Evolutionary conservation across 2,329 filamentous ascomycete species (phyloP), one percentile per base, ranked within the genome.

Genomic region (Helminthosporium solani): DNA sequence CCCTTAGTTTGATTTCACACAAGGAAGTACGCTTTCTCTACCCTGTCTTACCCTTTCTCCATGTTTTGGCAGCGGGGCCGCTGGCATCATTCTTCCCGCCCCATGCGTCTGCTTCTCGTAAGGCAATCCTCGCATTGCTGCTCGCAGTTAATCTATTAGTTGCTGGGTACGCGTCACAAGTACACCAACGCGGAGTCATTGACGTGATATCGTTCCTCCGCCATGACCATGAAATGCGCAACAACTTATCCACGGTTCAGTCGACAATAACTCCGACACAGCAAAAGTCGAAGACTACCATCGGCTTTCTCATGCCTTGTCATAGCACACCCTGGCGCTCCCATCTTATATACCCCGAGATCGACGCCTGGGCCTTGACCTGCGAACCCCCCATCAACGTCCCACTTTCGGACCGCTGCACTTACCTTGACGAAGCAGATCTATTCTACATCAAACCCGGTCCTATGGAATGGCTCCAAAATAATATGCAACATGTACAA

Each of bases 1-100:
- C 73, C 1, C 78, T 97, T 27, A 95, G 89, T 1, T 64, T 88
- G 37, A 88, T 97, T 56, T 84, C 90, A 1, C 94, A 99, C 74
- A 99, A 99, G 70, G 94, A 99, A 77, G 88, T 96, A 58, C 89
- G 94, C 61, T 99, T 99, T 75, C 88, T 97, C 56, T 96, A 95
- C 62, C 92, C 94, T 1, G 79, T 99, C 15, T 79, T 97, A 1
- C 92, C 94, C 1, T 79, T 85, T n/a, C 79, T 99, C 6, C 89
- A 94, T 66, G 75, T 96, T 52, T 75, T 97, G 31, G 83, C 88
- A 1, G 89, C 90, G 0, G 80, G 83, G 0, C 78, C 83, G 2
- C 71, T 88, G 14, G 75, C 81, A 2, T 68, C 75, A 7, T 90
- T 88, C 73, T 90, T 92, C 67, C 71, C 55, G 41, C 58, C 58